Base-by-base conservation (phyloP, 2,329 filamentous ascomycete species). In the Knoxdaviesia proteae region DNA sequence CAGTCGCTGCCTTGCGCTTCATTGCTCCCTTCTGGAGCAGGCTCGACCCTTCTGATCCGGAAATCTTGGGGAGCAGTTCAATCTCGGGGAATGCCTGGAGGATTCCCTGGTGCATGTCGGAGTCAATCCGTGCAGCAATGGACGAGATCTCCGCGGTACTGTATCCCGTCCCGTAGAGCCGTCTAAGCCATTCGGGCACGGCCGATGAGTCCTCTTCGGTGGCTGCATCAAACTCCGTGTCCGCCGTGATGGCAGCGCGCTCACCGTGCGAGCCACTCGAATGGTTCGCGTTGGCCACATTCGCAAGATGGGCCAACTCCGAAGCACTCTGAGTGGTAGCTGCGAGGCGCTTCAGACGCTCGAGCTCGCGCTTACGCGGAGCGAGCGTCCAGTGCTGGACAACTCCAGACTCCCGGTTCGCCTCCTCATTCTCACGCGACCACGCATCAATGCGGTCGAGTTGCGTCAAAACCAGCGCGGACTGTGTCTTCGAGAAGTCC, bases 351-450 rank as follows among this genome's bases (percentile, higher is more conserved):
- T 66, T 62, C 6, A 74, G 58, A 5, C 74, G 67, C 49, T 69
- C 64, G 51, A 74, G 64, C 53, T 81, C 77, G 9, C 78, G 70
- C 58, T 77, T 78, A 38, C 77, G 67, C 40, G 77, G 64, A 5
- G 66, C 67, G 6, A 84, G 57, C 1, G 70, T 66, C 71, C 79
- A 84, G 49, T 64, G 62, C 30, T 61, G 57, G 4, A 80, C 65
- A 3, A 70, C 60, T 0, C 66, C 67, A 0, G 57, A 50, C 11
- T 52, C 46, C 20, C 45, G 45, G 1, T 56, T 58, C 1, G 47
- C 50, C 8, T 48, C 51, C 35, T 57, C 50, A 46, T 76, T 74
- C 3, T 58, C 51, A 33, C 68, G 60, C 46, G 67, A 73, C 80
- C 79, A 84, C 0, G 59, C 57, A 47, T 78, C 66, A 40, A 86